These are phyloP conservation scores for Sporothrix schenckii DNA, from an alignment of 2,329 filamentous ascomycete genomes.

Conservation along the genomic window DNA sequence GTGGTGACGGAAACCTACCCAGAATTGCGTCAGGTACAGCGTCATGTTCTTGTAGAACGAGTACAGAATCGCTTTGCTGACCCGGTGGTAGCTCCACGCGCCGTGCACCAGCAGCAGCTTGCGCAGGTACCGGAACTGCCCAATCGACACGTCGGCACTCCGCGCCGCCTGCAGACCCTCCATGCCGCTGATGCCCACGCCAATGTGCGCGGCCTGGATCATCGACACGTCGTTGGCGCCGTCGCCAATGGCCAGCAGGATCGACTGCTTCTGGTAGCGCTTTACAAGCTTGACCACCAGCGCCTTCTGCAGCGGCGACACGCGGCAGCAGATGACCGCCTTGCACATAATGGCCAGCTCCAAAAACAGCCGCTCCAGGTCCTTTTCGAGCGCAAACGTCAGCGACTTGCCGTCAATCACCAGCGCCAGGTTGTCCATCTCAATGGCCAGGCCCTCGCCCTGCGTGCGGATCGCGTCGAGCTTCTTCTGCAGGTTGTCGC, in stretches of 20 bases:
- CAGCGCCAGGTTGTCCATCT: constrained; percentile 84
- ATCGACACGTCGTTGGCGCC: constrained; percentile 99
- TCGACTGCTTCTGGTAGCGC: constrained; percentile 81
- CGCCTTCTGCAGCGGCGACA: constrained; percentile 95
- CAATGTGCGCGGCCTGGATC: constrained; percentile 98
- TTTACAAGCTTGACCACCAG: constrained; percentile 98
- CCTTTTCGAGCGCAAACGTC: constrained; percentile 88
- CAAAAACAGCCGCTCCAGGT: constrained; percentile 89
- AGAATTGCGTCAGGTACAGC: constrained; percentile 98
- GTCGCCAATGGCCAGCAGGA: constrained; percentile 93
- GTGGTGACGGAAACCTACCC: constrained; percentile 61
- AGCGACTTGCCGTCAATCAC: constrained; percentile 96
- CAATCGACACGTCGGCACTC: constrained; percentile 93
- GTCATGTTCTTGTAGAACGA: constrained; percentile 99
- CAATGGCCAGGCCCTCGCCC: constrained; percentile 67
- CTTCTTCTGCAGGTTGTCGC: constrained; percentile 91
- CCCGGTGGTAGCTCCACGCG: constrained; percentile 95
- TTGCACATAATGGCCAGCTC: constrained; percentile 96
- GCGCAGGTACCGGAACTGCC: constrained; percentile 90
- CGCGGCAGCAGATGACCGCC: constrained; percentile 97
- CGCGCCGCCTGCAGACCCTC: constrained; percentile 96
- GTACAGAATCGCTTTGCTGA: constrained; percentile 96
- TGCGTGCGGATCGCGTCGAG: constrained; percentile 86
- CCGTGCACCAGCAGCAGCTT: constrained; percentile 95
- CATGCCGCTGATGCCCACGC: constrained; percentile 93